phyloP scores from a whole-genome alignment of 331 rosid genomes.

The Malus hybrid region DNA sequence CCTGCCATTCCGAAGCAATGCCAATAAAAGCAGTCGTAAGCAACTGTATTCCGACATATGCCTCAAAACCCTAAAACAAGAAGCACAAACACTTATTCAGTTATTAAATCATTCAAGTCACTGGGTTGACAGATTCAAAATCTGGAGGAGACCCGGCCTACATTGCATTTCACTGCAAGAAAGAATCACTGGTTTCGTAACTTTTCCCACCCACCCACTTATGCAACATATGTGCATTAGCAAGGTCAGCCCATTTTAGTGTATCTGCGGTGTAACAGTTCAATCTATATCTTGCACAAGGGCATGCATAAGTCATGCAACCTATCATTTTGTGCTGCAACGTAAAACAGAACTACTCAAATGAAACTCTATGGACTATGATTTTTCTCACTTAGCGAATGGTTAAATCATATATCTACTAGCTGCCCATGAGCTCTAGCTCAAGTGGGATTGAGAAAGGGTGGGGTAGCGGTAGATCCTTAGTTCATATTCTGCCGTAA shows the following conservation, averaged over 20 bases:
- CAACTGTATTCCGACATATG: constrained; percentile 74
- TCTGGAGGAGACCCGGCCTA: neutral
- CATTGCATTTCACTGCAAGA: neutral
- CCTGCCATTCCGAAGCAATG: constrained; percentile 93
- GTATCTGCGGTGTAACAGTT: neutral
- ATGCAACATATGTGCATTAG: neutral
- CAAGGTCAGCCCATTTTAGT: constrained; percentile 1
- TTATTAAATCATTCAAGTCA: neutral
- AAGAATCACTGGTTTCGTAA: neutral
- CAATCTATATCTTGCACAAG: neutral
- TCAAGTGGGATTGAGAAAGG: neutral
- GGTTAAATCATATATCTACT: neutral
- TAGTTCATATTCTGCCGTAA: neutral
- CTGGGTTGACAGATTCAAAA: neutral
- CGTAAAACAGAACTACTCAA: neutral
- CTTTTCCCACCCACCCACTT: neutral
- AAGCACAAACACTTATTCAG: constrained; percentile 12
- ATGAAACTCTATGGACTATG: neutral
- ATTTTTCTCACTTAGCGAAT: neutral
- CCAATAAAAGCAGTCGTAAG: constrained; percentile 67
- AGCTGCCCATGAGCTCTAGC: neutral
- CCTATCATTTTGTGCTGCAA: neutral
- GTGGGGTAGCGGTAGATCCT: neutral
- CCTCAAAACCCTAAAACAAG: constrained; percentile 77
- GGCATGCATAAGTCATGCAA: neutral